Conservation (phyloP, 2,329 filamentous ascomycete genomes). For the Neonectria sp. region DNA sequence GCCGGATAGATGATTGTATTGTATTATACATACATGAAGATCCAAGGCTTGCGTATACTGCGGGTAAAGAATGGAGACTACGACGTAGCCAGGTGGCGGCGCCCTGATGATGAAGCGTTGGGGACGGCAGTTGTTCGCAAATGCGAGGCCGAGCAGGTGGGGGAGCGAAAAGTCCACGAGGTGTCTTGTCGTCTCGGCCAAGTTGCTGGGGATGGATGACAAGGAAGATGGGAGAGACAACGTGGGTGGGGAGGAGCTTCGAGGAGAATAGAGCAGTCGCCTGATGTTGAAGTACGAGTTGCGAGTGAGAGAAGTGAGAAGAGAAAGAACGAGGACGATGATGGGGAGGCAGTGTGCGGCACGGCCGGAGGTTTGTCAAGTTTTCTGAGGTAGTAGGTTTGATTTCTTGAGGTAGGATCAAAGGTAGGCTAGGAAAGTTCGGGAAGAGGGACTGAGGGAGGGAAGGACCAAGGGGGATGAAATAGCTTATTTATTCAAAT, state of each 20-base stretch:
- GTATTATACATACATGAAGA: constrained; percentile 44
- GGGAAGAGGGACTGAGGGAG: constrained; percentile 31
- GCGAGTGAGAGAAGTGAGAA: constrained; percentile 7
- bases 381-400: neutral
- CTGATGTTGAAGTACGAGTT: constrained; percentile 20
- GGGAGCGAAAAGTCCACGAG: neutral
- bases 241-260: constrained; percentile 3
- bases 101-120: constrained; percentile 34
- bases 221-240: neutral
- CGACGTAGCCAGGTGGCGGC: constrained; percentile 25
- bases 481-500: constrained; percentile 36
- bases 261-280: constrained; percentile 21
- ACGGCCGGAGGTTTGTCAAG: constrained; percentile 4
- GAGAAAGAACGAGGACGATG: neutral
- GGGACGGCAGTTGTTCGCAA: constrained; percentile 15
- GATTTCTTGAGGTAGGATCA: constrained; percentile 14
- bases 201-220: constrained; percentile 8
- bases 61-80: constrained; percentile 43
- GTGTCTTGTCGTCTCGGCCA: neutral
- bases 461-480: constrained; percentile 34
- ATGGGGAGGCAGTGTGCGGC: constrained; percentile 4
- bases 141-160: constrained; percentile 16
- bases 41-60: constrained; percentile 45
- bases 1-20: neutral
- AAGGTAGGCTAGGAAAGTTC: constrained; percentile 28